phyloP scores from a whole-genome alignment of 2,329 filamentous ascomycete species.

The Calonectria leucothoes region DNA sequence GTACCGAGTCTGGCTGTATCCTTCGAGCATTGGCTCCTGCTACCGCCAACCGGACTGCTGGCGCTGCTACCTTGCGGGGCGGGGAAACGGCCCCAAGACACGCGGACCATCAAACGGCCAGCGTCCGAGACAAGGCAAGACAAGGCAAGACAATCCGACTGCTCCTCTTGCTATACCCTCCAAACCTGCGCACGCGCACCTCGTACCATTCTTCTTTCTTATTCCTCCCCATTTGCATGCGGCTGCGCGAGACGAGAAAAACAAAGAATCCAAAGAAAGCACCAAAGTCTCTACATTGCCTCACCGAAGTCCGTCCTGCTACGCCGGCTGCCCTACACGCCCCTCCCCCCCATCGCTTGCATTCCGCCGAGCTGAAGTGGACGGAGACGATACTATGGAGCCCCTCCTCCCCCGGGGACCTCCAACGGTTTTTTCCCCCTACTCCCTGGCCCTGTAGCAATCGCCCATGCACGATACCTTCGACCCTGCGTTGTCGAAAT shows the following conservation, averaged over 20 bases:
- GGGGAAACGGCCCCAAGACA: neutral
- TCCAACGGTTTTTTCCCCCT: neutral
- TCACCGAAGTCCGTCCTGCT: neutral
- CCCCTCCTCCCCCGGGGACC: neutral
- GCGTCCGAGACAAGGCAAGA: neutral
- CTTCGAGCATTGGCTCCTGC: conserved; percentile 13
- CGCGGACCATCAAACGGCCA: conserved; percentile 5
- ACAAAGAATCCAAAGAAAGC: neutral
- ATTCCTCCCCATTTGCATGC: neutral
- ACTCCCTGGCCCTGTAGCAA: conserved; percentile 16
- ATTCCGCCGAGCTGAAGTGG: neutral
- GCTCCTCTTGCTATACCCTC: conserved; percentile 14
- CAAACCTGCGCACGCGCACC: neutral
- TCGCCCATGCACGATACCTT: neutral
- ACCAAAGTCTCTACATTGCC: neutral
- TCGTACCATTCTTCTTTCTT: neutral
- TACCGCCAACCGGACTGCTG: neutral
- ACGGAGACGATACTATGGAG: neutral
- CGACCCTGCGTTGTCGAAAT: conserved; percentile 8
- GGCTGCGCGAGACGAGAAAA: neutral
- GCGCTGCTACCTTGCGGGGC: neutral
- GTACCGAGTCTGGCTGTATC: conserved; percentile 5
- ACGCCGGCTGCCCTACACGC: neutral
- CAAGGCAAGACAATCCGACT: no score
- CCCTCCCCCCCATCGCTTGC: neutral